Base-by-base conservation (phyloP, 208 protist species). In the Leishmania braziliensis region DNA sequence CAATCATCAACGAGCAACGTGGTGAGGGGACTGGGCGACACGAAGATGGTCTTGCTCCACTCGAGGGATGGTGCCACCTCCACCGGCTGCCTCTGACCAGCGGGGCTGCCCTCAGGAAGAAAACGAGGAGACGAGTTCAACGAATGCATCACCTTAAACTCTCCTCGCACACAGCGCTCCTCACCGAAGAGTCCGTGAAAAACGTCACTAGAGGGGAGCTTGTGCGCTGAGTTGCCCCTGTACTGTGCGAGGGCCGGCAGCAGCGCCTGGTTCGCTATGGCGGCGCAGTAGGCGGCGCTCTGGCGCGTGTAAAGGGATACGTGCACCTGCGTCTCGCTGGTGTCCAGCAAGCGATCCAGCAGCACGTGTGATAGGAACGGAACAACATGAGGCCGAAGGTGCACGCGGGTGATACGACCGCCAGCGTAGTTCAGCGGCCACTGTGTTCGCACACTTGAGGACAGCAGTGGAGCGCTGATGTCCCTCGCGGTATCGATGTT, bases 1-100 rank as follows among this genome's bases (percentile, higher is more conserved):
- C 51, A 86, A 66, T 93, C 88, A 78, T 95, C 92, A n/a, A 93
- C 48, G 4, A 95, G 86, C 46, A 95, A 43, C 73, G 90, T 87
- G 12, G 90, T 89, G 33, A 86, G 78, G 36, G 92, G 88, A 26
- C 39, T 58, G 3, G 75, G 70, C 0, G 75, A 58, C 23, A 91
- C 84, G 29, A 74, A 16, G 6, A 93, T 48, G 5, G 84, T 82
- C 77, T 93, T 95, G 66, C 50, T 51, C 79, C 88, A 88, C 23
- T 81, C 71, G 10, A 9, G 16, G 66, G 12, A 33, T 72, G 5
- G 70, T 36, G 14, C 20, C 60, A 14, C 56, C 20, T n/a, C 54
- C 70, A 58, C 62, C 1, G 9, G 29, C 50, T 60, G 50, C 5
- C 53, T 29, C 29, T 73, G 51, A 29, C 20, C 36, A 48, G 54